Conservation (phyloP, 2,329 filamentous ascomycete genomes). For the Bipolaris victoriae region DNA sequence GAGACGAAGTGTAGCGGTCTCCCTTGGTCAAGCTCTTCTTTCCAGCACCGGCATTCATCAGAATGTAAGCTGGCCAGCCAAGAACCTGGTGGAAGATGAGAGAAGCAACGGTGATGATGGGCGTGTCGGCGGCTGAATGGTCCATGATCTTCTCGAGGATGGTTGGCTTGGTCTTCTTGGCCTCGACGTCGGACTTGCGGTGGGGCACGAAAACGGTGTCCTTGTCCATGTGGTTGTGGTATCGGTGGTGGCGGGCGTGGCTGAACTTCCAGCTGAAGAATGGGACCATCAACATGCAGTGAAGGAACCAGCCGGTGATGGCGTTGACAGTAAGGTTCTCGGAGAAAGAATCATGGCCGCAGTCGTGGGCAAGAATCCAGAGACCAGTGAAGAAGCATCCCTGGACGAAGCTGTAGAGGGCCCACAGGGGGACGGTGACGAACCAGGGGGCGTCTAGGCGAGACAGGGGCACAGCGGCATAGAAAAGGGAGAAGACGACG, state of each 20-base stretch:
- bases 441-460: slow-evolving; percentile 22
- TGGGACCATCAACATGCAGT: slow-evolving; percentile 70
- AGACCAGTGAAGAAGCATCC: slow-evolving; percentile 71
- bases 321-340: slow-evolving; percentile 63
- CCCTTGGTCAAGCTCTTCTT: slow-evolving; percentile 24
- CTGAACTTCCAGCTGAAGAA: slow-evolving; percentile 58
- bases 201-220: slow-evolving; percentile 47
- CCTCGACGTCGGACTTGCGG: slow-evolving; percentile 20
- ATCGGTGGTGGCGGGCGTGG: slow-evolving; percentile 14
- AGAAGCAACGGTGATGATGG: slow-evolving; percentile 60
- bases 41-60: slow-evolving; percentile 58
- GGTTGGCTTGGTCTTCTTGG: slow-evolving; percentile 12
- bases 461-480: slow-evolving; percentile 20
- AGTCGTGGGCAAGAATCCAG: slow-evolving; percentile 72
- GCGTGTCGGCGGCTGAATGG: slow-evolving; percentile 63
- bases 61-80: slow-evolving; percentile 69
- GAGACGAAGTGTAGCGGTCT: slow-evolving; percentile 12
- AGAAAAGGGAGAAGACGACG: slow-evolving; percentile 26
- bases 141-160: slow-evolving; percentile 43
- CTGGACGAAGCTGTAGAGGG: slow-evolving; percentile 67
- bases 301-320: slow-evolving; percentile 66
- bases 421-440: slow-evolving; percentile 52
- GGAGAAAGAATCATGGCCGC: slow-evolving; percentile 73
- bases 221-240: slow-evolving; percentile 16
- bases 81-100: slow-evolving; percentile 68